Conservation (phyloP, 306 rosid species). For the Quercus parvula region DNA sequence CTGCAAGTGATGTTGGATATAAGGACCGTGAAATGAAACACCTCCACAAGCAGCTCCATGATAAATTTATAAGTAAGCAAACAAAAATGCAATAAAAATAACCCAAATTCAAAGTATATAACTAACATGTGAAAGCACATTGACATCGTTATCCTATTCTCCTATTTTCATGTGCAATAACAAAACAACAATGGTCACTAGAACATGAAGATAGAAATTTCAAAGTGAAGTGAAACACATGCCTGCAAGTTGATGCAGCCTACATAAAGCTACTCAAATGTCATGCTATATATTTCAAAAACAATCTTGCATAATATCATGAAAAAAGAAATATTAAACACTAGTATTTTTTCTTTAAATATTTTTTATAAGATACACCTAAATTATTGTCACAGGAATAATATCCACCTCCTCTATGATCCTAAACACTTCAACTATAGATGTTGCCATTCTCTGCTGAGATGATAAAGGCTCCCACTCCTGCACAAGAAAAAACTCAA, state of each 20-base stretch:
- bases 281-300: not conserved
- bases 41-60: not conserved
- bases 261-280: not conserved
- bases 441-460: constrained; percentile 53
- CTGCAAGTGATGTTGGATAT: constrained; percentile 31
- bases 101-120: not conserved
- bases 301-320: not conserved
- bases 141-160: not conserved
- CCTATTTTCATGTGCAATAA: not conserved
- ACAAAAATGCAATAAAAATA: not conserved
- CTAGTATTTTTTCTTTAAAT: not conserved
- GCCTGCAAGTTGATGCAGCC: not conserved
- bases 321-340: not conserved
- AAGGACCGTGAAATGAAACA: not conserved
- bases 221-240: not conserved
- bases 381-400: not conserved
- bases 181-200: not conserved
- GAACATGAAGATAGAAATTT: constrained; percentile 2
- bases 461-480: constrained; percentile 54
- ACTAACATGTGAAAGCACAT: not conserved
- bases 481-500: constrained; percentile 25
- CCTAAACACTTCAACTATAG: constrained; percentile 52
- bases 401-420: constrained; percentile 53
- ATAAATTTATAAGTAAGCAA: not conserved
- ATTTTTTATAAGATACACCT: not conserved